Percentiles rank a stretch among this genome's conserved stretches.
Conservation (phyloP, 148 eudicot genomes). For the Gaultheria prostrata region DNA sequence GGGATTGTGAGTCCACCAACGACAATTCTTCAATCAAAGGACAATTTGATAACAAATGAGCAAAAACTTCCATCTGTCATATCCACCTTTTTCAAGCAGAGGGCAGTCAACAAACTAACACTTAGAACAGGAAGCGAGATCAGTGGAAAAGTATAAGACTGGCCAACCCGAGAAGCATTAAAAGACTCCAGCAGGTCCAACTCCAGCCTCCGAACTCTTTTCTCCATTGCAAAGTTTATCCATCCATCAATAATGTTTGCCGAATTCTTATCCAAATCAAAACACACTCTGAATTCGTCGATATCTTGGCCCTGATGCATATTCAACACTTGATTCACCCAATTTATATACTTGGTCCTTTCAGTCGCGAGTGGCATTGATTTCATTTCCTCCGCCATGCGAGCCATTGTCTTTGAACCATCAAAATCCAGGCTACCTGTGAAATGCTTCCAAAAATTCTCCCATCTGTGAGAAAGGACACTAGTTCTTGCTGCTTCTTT, state of each 20-base stretch:
- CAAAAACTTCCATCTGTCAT: neutral
- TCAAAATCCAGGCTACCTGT: neutral
- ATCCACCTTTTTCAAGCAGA: neutral
- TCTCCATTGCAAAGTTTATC: neutral
- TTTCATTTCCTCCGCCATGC: neutral
- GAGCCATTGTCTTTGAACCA: neutral
- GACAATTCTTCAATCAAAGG: neutral
- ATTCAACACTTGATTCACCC: neutral
- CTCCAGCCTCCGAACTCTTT: neutral
- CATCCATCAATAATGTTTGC: neutral
- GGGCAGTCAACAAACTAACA: neutral
- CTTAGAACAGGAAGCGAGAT: neutral
- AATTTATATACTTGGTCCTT: neutral
- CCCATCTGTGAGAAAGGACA: neutral
- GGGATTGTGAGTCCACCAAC: neutral
- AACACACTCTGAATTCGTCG: neutral
- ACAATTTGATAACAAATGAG: neutral
- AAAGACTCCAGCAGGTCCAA: neutral
- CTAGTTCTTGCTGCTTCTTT: conserved; percentile 10
- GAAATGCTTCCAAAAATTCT: neutral
- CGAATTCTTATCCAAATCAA: neutral
- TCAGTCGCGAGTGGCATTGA: no score
- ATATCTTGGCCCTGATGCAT: neutral
- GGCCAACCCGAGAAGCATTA: neutral
- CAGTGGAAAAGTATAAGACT: neutral